phyloP scores from a whole-genome alignment of 2,329 filamentous ascomycete species.

The Dryadomyces sulphureus region DNA sequence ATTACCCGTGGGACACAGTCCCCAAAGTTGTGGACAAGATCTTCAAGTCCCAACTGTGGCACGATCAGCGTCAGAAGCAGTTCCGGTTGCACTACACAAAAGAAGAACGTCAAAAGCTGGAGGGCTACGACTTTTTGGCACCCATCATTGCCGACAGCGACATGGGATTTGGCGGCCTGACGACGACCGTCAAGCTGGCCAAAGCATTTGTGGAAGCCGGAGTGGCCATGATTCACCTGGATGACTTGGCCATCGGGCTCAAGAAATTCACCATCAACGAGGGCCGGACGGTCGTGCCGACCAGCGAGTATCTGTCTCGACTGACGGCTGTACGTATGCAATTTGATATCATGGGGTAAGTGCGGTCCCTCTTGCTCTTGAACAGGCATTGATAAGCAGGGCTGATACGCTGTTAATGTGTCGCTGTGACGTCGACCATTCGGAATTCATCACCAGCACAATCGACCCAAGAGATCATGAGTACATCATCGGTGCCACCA shows the following conservation, averaged over 20 bases:
- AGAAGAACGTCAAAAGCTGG: conserved; percentile 17
- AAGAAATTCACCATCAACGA: conserved; percentile 28
- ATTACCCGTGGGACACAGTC: conserved; percentile 26
- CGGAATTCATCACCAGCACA: conserved; percentile 23
- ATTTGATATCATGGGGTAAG: conserved; percentile 23
- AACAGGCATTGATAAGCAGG: not conserved
- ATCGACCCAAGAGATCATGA: conserved; percentile 23
- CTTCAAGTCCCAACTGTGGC: conserved; percentile 24
- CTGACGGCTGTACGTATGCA: conserved; percentile 22
- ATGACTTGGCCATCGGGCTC: conserved; percentile 26
- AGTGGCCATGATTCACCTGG: conserved; percentile 27
- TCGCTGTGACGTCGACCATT: conserved; percentile 22
- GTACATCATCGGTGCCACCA: conserved; percentile 23
- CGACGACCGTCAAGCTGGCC: conserved; percentile 24
- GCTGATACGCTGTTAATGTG: conserved; percentile 23
- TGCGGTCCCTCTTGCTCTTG: not conserved
- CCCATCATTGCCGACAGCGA: conserved; percentile 26
- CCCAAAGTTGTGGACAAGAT: conserved; percentile 24
- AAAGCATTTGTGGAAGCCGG: conserved; percentile 25
- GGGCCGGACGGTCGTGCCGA: conserved; percentile 24
- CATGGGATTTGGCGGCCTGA: conserved; percentile 26
- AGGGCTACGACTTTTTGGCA: conserved; percentile 23
- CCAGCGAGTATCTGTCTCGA: conserved; percentile 21
- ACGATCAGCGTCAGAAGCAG: conserved; percentile 24
- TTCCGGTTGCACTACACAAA: conserved; percentile 18